These are phyloP conservation scores for Camellia granthamiana DNA, from an alignment of 148 eudicot species.

Conservation along the genomic window DNA sequence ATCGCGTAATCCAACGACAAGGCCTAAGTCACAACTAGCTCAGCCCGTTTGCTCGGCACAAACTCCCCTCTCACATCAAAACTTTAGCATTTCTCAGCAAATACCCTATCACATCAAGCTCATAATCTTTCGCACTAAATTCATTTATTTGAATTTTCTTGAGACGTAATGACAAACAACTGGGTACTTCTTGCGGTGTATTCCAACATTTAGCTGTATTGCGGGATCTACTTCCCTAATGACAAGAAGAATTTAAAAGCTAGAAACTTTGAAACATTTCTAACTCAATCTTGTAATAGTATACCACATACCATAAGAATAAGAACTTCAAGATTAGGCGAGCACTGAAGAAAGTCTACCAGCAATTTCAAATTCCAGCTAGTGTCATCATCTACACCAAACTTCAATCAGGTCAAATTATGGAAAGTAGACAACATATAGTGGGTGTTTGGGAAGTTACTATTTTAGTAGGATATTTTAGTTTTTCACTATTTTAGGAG, in stretches of 20 bases:
- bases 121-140: not conserved
- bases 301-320: not conserved
- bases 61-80: not conserved
- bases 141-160: not conserved
- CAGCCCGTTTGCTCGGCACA: too few species aligned
- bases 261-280: not conserved
- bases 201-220: conserved; percentile 2
- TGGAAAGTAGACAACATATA: conserved; percentile 1
- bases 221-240: not conserved
- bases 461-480: too few species aligned
- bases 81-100: not conserved
- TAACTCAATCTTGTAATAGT: not conserved
- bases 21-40: too few species aligned
- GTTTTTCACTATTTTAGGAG: too few species aligned
- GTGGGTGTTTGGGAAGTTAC: too few species aligned
- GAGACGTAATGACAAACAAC: conserved; percentile 7
- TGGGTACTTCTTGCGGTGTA: conserved; percentile 8
- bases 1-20: too few species aligned
- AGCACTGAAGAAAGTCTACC: conserved; percentile 3
- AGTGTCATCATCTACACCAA: not conserved
- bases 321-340: conserved; percentile 8
- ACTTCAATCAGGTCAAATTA: not conserved
- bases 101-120: conserved; percentile 2
- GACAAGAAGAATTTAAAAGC: not conserved
- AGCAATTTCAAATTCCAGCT: not conserved